Base-by-base conservation (phyloP, 345 rosid genomes). In the Pugionium dolabratum region DNA sequence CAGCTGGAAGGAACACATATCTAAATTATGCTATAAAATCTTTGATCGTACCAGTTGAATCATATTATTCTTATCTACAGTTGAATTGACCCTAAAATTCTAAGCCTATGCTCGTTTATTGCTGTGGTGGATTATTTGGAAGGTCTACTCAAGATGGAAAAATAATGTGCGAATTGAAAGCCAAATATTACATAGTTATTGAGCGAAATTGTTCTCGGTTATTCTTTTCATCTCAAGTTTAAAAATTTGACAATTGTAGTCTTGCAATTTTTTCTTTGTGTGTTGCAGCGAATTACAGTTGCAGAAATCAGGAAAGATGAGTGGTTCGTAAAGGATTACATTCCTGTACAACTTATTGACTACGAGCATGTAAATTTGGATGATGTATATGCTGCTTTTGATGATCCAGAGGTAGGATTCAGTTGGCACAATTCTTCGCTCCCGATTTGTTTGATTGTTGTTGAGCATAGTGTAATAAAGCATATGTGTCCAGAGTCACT, bases 361-460 rank as follows among this genome's bases (percentile, higher is more conserved):
- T 82, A 84, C 3, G 98, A 93, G 79, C 88, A 90, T 70, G 95
- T 94, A 59, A 86, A 94, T 75, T 77, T 94, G 69, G 99, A 94
- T 80, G 97, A 94, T 75, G 80, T 90, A 66, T 83, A 94, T 83
- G 96, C 97, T 42, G 89, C 83, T 69, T 94, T 88, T 72, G 88
- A 86, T 78, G 90, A 88, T 70, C 86, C 89, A 0, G 99, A 85
- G 95, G 95, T 93, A 74, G 25, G 83, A 59, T 9, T 32, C 39
- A 45, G 28, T 55, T 40, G 46, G 56, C 57, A 53, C 6, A 5
- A 11, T 45, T 46, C 57, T 45, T 60, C 30, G 5, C 33, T 7
- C 49, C 2, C 43, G 46, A 42, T 59, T n/a, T 51, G 44, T 4
- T 44, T 59, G 52, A 28, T 42, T 50, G 67, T 2, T 66, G 9